Evolutionary conservation across 306 rosid species (phyloP).

Genomic region (Erythrophleum fordii): DNA sequence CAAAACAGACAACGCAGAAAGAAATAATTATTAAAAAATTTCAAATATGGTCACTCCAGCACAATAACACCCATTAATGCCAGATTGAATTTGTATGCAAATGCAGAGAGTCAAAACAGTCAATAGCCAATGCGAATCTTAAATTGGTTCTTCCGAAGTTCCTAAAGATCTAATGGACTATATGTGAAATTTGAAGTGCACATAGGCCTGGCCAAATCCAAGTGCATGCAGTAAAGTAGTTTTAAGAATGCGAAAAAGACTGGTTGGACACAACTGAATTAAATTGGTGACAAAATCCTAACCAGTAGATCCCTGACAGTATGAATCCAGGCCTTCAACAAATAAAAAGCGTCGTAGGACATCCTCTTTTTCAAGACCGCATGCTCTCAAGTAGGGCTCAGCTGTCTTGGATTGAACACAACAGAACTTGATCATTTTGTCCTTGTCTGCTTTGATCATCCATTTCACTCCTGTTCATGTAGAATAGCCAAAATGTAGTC

Average conservation of each 20-base stretch:
- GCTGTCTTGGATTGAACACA: slow-evolving; percentile 75
- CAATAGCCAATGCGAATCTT: not conserved
- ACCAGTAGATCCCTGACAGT: slow-evolving; percentile 77
- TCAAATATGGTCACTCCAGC: slow-evolving; percentile 12
- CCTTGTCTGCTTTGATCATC: slow-evolving; percentile 65
- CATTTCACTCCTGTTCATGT: slow-evolving; percentile 68
- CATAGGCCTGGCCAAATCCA: slow-evolving; percentile 24
- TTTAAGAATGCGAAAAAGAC: not conserved
- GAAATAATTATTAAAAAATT: not conserved
- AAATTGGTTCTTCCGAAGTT: slow-evolving; percentile 11
- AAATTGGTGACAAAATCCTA: slow-evolving; percentile 29
- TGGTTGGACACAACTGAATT: not conserved
- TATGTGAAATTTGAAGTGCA: not conserved
- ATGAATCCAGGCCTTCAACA: slow-evolving; percentile 61
- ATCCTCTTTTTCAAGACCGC: slow-evolving; percentile 72
- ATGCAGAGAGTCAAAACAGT: slow-evolving; percentile 20
- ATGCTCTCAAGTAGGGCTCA: slow-evolving; percentile 65
- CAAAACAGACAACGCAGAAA: not conserved
- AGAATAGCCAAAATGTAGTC: slow-evolving; percentile 18
- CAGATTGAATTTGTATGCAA: not conserved
- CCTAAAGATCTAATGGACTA: not conserved
- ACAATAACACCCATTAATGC: not conserved
- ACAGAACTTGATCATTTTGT: slow-evolving; percentile 75
- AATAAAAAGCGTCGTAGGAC: slow-evolving; percentile 66
- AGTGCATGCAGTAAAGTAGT: not conserved